Evolutionary conservation across 2,329 filamentous ascomycete genomes (phyloP).

Genomic region (Zasmidium cellare): DNA sequence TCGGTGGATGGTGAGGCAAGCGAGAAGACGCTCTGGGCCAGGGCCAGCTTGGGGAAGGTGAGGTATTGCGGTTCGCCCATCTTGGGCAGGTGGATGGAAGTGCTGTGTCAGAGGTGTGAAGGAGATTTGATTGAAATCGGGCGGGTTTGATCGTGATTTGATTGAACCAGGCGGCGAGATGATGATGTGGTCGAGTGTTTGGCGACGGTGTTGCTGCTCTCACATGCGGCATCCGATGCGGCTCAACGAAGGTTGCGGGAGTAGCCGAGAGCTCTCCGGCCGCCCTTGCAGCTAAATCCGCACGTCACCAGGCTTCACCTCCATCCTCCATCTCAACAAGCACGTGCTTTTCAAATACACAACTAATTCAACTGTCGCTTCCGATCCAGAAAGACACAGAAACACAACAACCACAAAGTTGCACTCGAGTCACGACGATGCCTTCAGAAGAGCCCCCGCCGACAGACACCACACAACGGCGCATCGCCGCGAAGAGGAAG

Average conservation of each 20-base stretch:
- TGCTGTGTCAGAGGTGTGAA: background rate
- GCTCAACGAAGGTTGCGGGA: background rate
- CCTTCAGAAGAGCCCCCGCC: constrained; percentile 24
- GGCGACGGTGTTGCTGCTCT: background rate
- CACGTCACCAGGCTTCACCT: background rate
- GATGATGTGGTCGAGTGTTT: constrained; percentile 3
- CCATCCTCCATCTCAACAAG: background rate
- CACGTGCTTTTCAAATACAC: background rate
- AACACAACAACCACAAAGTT: too few species aligned
- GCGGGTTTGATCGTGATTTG: background rate
- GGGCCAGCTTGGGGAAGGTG: constrained; percentile 77
- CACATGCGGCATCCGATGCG: background rate
- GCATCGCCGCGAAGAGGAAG: constrained; percentile 30
- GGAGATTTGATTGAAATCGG: background rate
- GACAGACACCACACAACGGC: constrained; percentile 18
- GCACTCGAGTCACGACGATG: too few species aligned
- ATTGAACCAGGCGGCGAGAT: background rate
- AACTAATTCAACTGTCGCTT: too few species aligned
- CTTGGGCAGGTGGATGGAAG: constrained; percentile 26
- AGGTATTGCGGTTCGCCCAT: constrained; percentile 82
- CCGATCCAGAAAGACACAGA: too few species aligned
- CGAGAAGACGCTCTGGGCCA: constrained; percentile 83
- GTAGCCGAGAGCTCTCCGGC: background rate
- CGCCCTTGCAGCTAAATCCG: constrained; percentile 1
- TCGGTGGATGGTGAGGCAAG: constrained; percentile 77